phyloP scores from a whole-genome alignment of 2,329 filamentous ascomycete genomes.

The Bimuria novae-zelandiae region DNA sequence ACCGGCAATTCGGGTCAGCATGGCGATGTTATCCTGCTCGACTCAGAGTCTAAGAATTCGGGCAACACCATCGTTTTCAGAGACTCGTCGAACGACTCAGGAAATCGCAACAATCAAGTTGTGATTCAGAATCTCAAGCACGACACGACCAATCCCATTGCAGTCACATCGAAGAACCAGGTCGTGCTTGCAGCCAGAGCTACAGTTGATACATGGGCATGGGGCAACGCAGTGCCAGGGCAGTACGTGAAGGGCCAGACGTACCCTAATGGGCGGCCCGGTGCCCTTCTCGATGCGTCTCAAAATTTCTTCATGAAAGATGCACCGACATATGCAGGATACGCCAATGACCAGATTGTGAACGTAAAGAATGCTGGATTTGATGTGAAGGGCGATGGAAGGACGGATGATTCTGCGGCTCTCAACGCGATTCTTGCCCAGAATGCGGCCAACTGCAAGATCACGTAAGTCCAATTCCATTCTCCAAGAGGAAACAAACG shows the following conservation, averaged over 20 bases:
- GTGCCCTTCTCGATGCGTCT: not conserved
- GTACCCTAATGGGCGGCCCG: not conserved
- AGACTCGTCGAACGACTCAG: constrained; percentile 2
- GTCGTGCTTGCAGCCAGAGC: not conserved
- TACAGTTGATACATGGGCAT: not conserved
- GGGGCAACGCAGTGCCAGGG: constrained; percentile 2
- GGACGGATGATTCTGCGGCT: constrained; percentile 1
- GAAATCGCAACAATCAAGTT: constrained; percentile 1
- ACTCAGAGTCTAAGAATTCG: constrained; percentile 1
- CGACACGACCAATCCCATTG: constrained; percentile 1
- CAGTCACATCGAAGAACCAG: not conserved
- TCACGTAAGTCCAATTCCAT: not conserved
- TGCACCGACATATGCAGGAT: constrained; percentile 2
- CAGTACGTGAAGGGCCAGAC: not conserved
- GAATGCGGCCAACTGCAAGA: constrained; percentile 6
- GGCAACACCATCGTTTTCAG: constrained; percentile 5
- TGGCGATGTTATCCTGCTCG: constrained; percentile 5
- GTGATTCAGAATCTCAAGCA: constrained; percentile 6
- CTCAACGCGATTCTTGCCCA: constrained; percentile 3
- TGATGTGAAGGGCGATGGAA: constrained; percentile 1
- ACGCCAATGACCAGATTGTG: constrained; percentile 3
- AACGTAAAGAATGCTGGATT: constrained; percentile 3
- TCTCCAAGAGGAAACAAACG: not conserved
- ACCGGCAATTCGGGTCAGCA: not conserved
- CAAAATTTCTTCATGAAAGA: constrained; percentile 5